Evolutionary conservation across 1,284 basidiomycete species (phyloP), one percentile per base, ranked within the genome.

Genomic region (Trametes polyzona): DNA sequence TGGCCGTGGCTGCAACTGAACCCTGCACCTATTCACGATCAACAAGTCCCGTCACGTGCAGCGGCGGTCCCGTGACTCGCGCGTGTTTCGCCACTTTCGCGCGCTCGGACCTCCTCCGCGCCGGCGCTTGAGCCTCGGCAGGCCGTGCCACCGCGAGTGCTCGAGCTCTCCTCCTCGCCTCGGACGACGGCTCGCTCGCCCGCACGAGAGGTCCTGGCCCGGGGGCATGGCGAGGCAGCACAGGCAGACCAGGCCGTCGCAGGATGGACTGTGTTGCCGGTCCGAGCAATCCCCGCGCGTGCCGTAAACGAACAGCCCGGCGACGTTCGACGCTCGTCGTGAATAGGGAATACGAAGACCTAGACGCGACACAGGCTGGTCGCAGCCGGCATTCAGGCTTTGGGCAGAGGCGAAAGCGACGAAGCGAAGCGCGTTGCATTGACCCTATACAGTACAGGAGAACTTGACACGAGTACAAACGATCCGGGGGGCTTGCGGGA

Each of bases 21-120:
- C 63, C 65, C 53, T 48, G 30, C 40, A 42, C 37, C 62, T 66
- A 66, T 66, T 67, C 67, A 67, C 69, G 67, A 68, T 71, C 68
- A 71, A 71, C 69, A 71, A 65, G 37, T 47, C 47, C 19, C 23
- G 42, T 61, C 69, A 70, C 69, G 69, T 70, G 69, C 58, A 26
- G 33, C 55, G 49, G 54, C 62, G 32, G 52, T 63, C 69, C 52
- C 68, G 68, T 69, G 69, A 64, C 57, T 37, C 54, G 26, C 61
- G 63, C 57, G 58, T 59, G 52, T 56, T 41, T 35, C 47, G 59
- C 65, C 60, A 61, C 58, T 58, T 60, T 62, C 61, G 61, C 65
- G 59, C 61, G 61, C 61, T 63, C 61, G 61, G 61, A 52, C 61
- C 61, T 55, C 53, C 46, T 48, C 40, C 43, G 52, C 24, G 19